Evolutionary conservation across 1,284 basidiomycete genomes (phyloP), one percentile per base, ranked within the genome.

Genomic region (Puccinia horiana): DNA sequence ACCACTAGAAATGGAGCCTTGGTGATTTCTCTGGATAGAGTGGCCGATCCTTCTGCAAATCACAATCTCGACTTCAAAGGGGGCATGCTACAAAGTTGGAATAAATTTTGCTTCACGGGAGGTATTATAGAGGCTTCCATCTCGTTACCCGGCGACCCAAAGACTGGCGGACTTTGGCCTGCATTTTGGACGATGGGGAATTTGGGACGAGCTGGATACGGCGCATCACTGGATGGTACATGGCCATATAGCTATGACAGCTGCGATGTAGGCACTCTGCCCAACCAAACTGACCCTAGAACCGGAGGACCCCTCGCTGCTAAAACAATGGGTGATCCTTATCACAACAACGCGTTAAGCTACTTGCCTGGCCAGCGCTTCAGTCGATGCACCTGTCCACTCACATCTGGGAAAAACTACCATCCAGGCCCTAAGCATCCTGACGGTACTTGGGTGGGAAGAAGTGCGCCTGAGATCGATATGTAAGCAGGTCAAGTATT

Each of bases 181-280:
- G 92, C 91, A 63, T 87, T 93, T 83, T 96, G 94, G 94, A 93
- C 92, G 8, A 93, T 97, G 93, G 94, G 94, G 3, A 96, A 96
- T 85, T 89, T 97, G 2, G 94, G 92, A 0, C 88, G 94, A 76
- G 91, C 94, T 0, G 94, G 94, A 2, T 92, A 94, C 86, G 89
- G 91, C 29, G 93, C 92, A 0, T 92, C 93, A 0, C 92, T 92
- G 1, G 93, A 95, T 80, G 94, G 93, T 11, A 89, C 90, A 85
- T 93, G 92, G 92, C 92, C 92, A 1, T 92, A 92, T 84, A 73
- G 74, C 42, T 93, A 94, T 86, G 91, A 92, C 84, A 85, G 89
- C 0, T 94, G 92, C 86, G 92, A 92, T 86, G 84, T 93, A 37
- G 96, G 96, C 9, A 96, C 95, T 0, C 91, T 93, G 87, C 91